These are phyloP conservation scores for Fusarium luffae DNA, from an alignment of 2,329 filamentous ascomycete genomes.

Conservation along the genomic window DNA sequence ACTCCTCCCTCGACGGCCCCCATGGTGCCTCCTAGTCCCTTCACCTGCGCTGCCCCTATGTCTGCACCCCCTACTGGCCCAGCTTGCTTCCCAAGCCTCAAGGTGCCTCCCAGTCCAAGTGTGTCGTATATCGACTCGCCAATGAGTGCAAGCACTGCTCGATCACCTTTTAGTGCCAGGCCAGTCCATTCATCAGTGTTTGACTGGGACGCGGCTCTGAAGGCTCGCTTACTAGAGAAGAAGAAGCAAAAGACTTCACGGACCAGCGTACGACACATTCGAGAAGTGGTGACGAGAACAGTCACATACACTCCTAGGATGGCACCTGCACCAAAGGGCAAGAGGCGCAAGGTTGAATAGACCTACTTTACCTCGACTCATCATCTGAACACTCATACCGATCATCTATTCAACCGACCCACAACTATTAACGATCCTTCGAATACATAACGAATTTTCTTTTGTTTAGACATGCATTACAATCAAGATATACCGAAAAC, in stretches of 20 bases:
- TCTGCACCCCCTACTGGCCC: conserved; percentile 70
- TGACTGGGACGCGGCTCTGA: conserved; percentile 81
- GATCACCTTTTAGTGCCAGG: conserved; percentile 79
- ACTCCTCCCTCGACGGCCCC: conserved; percentile 53
- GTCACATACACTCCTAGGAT: conserved; percentile 90
- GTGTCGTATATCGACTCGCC: conserved; percentile 77
- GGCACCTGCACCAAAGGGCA: conserved; percentile 90
- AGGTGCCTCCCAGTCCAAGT: conserved; percentile 80
- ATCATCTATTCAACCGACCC: conserved; percentile 10
- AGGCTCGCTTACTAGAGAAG: conserved; percentile 71
- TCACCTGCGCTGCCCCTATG: conserved; percentile 65
- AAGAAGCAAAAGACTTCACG: conserved; percentile 67
- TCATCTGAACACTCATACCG: conserved; percentile 17
- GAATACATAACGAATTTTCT: conserved; percentile 41
- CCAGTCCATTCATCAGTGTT: conserved; percentile 78
- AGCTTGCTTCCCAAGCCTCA: conserved; percentile 73
- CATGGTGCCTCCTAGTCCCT: conserved; percentile 60
- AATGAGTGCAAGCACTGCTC: conserved; percentile 66
- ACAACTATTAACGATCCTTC: conserved; percentile 36
- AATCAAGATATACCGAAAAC: conserved; percentile 35
- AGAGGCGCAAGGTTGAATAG: conserved; percentile 79
- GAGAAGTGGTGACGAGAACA: conserved; percentile 93
- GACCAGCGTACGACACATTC: conserved; percentile 75
- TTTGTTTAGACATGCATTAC: conserved; percentile 45
- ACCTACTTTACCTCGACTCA: not conserved